Evolutionary conservation across 306 rosid genomes (phyloP).

Genomic region (Castanea mollissima): DNA sequence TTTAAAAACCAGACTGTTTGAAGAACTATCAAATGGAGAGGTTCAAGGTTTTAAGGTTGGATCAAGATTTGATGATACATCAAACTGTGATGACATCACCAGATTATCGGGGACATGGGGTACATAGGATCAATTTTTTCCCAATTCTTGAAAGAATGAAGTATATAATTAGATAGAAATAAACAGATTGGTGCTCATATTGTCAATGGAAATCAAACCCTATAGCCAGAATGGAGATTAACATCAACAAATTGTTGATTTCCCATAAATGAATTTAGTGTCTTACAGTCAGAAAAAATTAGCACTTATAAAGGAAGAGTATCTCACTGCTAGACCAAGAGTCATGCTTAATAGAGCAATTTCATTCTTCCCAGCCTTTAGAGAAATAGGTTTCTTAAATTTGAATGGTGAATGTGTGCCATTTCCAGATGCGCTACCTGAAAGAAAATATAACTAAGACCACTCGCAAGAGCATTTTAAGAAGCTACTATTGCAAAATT

Average conservation of each 20-base stretch:
- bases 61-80: background rate
- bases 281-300: conserved; percentile 1
- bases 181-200: background rate
- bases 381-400: conserved; percentile 56
- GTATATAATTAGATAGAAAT: background rate
- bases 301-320: conserved; percentile 13
- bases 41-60: no score
- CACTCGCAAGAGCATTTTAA: background rate
- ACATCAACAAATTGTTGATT: background rate
- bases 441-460: conserved; percentile 18
- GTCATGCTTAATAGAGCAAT: conserved; percentile 83
- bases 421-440: conserved; percentile 84
- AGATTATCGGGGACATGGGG: background rate
- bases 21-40: no score
- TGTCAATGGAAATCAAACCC: background rate
- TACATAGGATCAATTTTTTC: background rate
- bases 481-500: background rate
- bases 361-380: conserved; percentile 79
- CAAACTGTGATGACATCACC: background rate
- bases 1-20: no score
- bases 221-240: background rate
- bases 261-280: background rate
- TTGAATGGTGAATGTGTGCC: conserved; percentile 72
- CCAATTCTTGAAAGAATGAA: background rate
- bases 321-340: conserved; percentile 74